Percentiles rank a stretch among this genome's conserved stretches.
Evolutionary conservation across 2,329 filamentous ascomycete species (phyloP).

Genomic region (Aspergillus arachidicola): DNA sequence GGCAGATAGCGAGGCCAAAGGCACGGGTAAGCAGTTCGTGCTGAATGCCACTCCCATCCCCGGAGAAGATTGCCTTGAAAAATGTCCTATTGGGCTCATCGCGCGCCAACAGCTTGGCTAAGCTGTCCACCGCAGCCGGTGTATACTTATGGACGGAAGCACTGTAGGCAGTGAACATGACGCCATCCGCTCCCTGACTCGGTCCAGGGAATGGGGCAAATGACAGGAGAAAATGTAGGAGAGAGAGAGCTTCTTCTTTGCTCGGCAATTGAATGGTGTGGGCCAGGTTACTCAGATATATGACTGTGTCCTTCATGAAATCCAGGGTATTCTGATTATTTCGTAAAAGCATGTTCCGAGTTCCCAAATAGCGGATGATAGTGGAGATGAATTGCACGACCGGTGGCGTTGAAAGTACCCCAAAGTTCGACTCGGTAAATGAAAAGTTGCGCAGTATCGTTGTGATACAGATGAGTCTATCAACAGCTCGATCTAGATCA

Average conservation of each 20-base stretch:
- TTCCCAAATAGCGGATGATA: conserved; percentile 83
- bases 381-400: conserved; percentile 83
- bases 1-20: conserved; percentile 83
- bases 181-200: conserved; percentile 54
- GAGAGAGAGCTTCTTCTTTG: conserved; percentile 81
- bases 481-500: conserved; percentile 81
- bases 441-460: conserved; percentile 92
- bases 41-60: conserved; percentile 66
- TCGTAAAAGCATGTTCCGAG: conserved; percentile 81
- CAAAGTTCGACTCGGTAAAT: conserved; percentile 78
- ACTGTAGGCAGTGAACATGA: conserved; percentile 81
- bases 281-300: conserved; percentile 86
- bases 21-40: conserved; percentile 82
- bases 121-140: conserved; percentile 82
- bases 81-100: conserved; percentile 90
- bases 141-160: conserved; percentile 83
- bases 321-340: conserved; percentile 84
- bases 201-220: conserved; percentile 83
- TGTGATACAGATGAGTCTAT: conserved; percentile 85
- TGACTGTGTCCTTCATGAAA: conserved; percentile 94
- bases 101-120: conserved; percentile 87
- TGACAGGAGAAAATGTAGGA: conserved; percentile 85
- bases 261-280: conserved; percentile 78
- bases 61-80: conserved; percentile 79
- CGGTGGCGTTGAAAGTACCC: conserved; percentile 70